These are phyloP conservation scores for Irpex rosettiformis DNA, from an alignment of 1,284 basidiomycete genomes.

Conservation along the genomic window DNA sequence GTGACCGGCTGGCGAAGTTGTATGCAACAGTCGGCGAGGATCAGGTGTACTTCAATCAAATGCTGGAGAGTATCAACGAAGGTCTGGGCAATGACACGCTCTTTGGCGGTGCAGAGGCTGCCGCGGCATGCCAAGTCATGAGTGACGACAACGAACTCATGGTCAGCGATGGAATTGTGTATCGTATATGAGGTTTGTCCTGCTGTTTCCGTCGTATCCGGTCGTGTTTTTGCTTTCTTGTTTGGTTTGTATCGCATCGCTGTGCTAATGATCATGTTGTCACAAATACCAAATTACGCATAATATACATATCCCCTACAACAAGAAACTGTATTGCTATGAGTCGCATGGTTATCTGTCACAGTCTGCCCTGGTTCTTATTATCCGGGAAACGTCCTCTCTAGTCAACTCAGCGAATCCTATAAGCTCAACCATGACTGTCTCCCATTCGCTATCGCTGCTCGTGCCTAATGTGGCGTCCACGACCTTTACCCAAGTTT, in stretches of 20 bases:
- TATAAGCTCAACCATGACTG: conserved; percentile 38
- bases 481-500: conserved; percentile 42
- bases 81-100: conserved; percentile 66
- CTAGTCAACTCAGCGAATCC: conserved; percentile 48
- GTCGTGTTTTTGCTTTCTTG: conserved; percentile 5
- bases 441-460: conserved; percentile 36
- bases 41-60: conserved; percentile 64
- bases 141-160: conserved; percentile 83
- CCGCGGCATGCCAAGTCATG: conserved; percentile 75
- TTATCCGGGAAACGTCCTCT: conserved; percentile 49
- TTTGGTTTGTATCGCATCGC: conserved; percentile 3
- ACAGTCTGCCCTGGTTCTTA: conserved; percentile 44
- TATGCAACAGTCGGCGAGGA: conserved; percentile 78
- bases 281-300: conserved; percentile 4
- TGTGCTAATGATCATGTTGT: conserved; percentile 1
- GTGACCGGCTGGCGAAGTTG: conserved; percentile 65
- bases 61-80: conserved; percentile 79
- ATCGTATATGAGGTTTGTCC: conserved; percentile 49
- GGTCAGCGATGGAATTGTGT: conserved; percentile 80
- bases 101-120: conserved; percentile 82
- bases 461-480: conserved; percentile 42
- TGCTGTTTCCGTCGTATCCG: neutral
- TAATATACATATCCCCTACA: neutral
- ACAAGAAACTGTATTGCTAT: neutral
- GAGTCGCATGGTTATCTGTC: conserved; percentile 16